Evolutionary conservation across 2,329 filamentous ascomycete genomes (phyloP), one percentile per base, ranked within the genome.

Genomic region (Fusarium equiseti): DNA sequence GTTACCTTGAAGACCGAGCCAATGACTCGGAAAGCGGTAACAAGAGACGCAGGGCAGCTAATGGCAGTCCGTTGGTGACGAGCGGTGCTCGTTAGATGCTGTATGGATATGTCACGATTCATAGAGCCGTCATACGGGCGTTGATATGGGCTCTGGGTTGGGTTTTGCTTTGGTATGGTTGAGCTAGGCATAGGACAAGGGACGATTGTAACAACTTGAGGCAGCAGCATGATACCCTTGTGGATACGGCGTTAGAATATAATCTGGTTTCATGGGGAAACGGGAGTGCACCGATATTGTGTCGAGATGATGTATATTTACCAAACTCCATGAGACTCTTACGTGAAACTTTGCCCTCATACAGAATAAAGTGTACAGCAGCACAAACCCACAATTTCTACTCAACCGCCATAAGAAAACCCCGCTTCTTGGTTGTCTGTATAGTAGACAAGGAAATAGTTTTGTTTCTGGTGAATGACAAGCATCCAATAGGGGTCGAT

Each of bases 11-110:
- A 55, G 44, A 22, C 15, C 51, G 55, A 42, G 46, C 46, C 16
- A 48, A 52, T 20, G 54, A 66, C 42, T 38, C 49, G 11, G 70
- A 72, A 9, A n/a, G 43, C 22, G 22, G 59, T 5, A 63, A 59
- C 54, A 76, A 77, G 63, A 73, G 57, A 44, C 75, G 75, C 26
- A 77, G 74, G 50, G 59, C 44, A 24, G 38, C 31, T 5, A 76
- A 74, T 45, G 75, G 75, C 16, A 70, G 49, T 29, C 49, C 66
- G 7, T 26, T 69, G 31, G 49, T 59, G 55, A 38, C 57, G 27
- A 70, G 66, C 18, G 60, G 68, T 24, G 38, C 45, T 49, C 50
- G 38, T 35, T 73, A 59, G 69, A 45, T 15, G 43, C 10, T 56
- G 53, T 53, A 40, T 29, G 56, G 42, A 45, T 35, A 18, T 27